Evolutionary conservation across 2,329 filamentous ascomycete genomes (phyloP).

Genomic region (Periconia digitata): DNA sequence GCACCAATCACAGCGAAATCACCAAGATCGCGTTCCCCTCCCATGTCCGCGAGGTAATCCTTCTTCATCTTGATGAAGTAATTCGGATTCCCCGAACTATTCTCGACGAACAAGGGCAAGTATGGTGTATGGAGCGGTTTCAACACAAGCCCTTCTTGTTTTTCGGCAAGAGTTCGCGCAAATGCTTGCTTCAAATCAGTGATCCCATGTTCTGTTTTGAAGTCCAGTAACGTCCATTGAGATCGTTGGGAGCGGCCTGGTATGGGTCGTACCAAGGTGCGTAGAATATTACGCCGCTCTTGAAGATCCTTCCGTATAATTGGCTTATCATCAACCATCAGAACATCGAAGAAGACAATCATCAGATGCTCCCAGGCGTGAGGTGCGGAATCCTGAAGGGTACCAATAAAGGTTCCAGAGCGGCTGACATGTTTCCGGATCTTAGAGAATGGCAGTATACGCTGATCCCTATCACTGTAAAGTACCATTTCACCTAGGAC

Average conservation of each 20-base stretch:
- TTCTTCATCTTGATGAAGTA: conserved; percentile 86
- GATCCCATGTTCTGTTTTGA: conserved; percentile 45
- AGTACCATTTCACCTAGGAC: conserved; percentile 82
- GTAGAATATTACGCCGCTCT: conserved; percentile 62
- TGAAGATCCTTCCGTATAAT: conserved; percentile 58
- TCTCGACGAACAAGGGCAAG: conserved; percentile 50
- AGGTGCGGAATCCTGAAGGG: conserved; percentile 65
- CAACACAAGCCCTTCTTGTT: conserved; percentile 77
- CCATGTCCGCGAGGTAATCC: conserved; percentile 76
- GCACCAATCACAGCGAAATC: conserved; percentile 82
- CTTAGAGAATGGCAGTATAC: conserved; percentile 75
- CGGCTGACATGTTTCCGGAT: conserved; percentile 78
- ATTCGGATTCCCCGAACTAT: conserved; percentile 30
- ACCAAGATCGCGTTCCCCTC: conserved; percentile 65
- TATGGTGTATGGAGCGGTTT: conserved; percentile 78
- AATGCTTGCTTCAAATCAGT: conserved; percentile 53
- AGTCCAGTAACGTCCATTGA: conserved; percentile 68
- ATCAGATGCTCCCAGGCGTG: conserved; percentile 60
- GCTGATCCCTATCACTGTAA: conserved; percentile 66
- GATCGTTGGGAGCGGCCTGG: conserved; percentile 68
- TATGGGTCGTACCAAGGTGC: conserved; percentile 56
- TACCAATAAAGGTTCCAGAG: conserved; percentile 70
- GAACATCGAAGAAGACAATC: conserved; percentile 63
- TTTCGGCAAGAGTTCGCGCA: conserved; percentile 63
- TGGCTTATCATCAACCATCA: conserved; percentile 58